Evolutionary conservation across 2,329 filamentous ascomycete genomes (phyloP), one percentile per base, ranked within the genome.

Genomic region (Ambrosiella xylebori): DNA sequence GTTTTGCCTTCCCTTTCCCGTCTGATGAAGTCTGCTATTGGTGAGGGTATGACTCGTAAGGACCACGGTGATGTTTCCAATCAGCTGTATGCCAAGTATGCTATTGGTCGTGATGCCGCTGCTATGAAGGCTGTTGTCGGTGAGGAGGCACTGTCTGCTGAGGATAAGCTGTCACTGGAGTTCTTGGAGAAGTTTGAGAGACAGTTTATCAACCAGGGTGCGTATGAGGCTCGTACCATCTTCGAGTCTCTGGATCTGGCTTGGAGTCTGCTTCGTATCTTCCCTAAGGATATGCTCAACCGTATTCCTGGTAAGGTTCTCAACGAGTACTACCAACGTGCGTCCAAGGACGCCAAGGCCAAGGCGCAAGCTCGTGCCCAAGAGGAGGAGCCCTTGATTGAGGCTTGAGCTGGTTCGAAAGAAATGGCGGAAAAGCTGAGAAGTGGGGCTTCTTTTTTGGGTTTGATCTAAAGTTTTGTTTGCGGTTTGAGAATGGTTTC

Each of bases 11-110:
- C 93, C 53, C 85, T 98, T 44, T 98, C 93, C 27, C 93, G 93
- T 81, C 85, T 98, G 69, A 98, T 98, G 93, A 98, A 98, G 75
- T 98, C 93, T 67, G 93, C 93, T 71, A 98, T 98, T 68, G 93
- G 93, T 66, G 90, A 97, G 74, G 88, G 88, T 63, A 91, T 90
- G 79, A 98, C 93, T 35, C 86, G 93, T 66, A 90, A 88, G 73
- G 94, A 98, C 68, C 93, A 98, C 73, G 88, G 88, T 65, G 93
- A 98, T 74, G 93, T 98, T 55, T 98, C 93, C 65, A 98, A 98
- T 78, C 93, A 98, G 78, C 81, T 98, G 63, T 98, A 98, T 71
- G 93, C 93, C 74, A 98, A 98, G 75, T 98, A 98, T 71, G 93
- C 93, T 71, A 97, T 98, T 69, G 93, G 93, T 69, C 90, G 91